Base-by-base conservation (phyloP, 345 rosid genomes). In the Crucihimalaya himalaica region DNA sequence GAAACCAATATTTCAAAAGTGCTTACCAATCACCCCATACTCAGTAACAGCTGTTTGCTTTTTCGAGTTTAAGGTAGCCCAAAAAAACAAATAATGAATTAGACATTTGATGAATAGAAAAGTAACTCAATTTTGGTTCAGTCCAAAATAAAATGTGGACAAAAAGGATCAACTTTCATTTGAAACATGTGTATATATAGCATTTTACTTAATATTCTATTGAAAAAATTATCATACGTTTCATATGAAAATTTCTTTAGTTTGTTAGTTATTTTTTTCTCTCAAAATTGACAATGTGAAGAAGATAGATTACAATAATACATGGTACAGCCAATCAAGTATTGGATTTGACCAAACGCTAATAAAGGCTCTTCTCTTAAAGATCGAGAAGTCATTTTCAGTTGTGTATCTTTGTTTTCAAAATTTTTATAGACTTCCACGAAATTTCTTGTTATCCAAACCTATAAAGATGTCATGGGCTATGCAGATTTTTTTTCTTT, bases 311-410 rank as follows among this genome's bases (percentile, higher is more conserved):
- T n/a, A 15, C 21, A 46, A 48, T 46, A 16, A 46, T 5, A 8
- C 5, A 46, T 46, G 51, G 21, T 46, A 46, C 28, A 20, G 20
- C 28, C 28, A 50, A 21, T 52, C 56, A 23, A 23, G 56, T 19
- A 27, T 10, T 53, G 18, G 19, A 54, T 54, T 54, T 28, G 59
- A 54, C 59, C 59, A 54, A 52, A 52, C 16, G 25, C n/a, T 52
- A 25, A 5, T 20, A 20, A 46, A 20, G 14, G 27, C 27, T 20
- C 27, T 48, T 48, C 53, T 48, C 25, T 48, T 48, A 9, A 48
- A 20, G 53, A 5, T 48, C 53, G 14, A 6, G 20, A 43, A n/a
- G 16, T 6, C 16, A 4, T 43, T n/a, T 43, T 43, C 48, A 43
- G 48, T 6, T 43, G 20, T n/a, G 48, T 7, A 43, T n/a, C 19